phyloP scores from a whole-genome alignment of 768 basidiomycete genomes.

The Boletellus emodensis region DNA sequence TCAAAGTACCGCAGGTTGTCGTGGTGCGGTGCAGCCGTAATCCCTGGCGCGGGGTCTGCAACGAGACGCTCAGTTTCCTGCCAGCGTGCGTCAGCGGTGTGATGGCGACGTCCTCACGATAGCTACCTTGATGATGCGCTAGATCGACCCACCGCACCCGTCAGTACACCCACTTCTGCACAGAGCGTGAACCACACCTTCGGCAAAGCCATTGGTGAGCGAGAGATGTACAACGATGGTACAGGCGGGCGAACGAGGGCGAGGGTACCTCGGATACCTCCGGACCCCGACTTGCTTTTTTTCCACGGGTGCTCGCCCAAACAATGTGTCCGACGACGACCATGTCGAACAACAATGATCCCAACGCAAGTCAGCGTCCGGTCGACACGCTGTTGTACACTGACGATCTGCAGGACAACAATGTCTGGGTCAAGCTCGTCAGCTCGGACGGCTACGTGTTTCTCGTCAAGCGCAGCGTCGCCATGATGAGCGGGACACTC shows the following conservation, averaged over 20 bases:
- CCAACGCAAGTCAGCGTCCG: conserved; percentile 14
- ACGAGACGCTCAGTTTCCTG: conserved; percentile 98
- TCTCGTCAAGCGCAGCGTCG: conserved; percentile 71
- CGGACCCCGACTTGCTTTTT: conserved; percentile 13
- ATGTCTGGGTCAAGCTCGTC: conserved; percentile 72
- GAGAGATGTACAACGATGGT: conserved; percentile 14
- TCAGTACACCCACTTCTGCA: background rate
- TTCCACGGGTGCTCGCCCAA: conserved; percentile 17
- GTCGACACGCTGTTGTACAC: background rate
- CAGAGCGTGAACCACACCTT: conserved; percentile 25
- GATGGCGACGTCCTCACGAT: conserved; percentile 13
- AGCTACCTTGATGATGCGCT: conserved; percentile 53
- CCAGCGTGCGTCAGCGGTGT: conserved; percentile 17
- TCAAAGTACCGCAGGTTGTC: conserved; percentile 99
- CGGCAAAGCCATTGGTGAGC: conserved; percentile 31
- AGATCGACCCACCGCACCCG: conserved; percentile 11
- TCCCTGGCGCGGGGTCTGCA: conserved; percentile 95
- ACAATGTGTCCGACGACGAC: background rate
- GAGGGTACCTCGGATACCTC: conserved; percentile 3
- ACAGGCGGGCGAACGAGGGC: conserved; percentile 8
- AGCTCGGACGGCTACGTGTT: conserved; percentile 81
- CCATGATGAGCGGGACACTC: conserved; percentile 76
- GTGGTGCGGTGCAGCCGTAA: conserved; percentile 91
- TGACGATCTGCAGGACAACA: conserved; percentile 16
- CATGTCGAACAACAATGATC: conserved; percentile 19